These are phyloP conservation scores for Clarireedia monteithiana DNA, from an alignment of 2,329 filamentous ascomycete genomes.

Conservation along the genomic window DNA sequence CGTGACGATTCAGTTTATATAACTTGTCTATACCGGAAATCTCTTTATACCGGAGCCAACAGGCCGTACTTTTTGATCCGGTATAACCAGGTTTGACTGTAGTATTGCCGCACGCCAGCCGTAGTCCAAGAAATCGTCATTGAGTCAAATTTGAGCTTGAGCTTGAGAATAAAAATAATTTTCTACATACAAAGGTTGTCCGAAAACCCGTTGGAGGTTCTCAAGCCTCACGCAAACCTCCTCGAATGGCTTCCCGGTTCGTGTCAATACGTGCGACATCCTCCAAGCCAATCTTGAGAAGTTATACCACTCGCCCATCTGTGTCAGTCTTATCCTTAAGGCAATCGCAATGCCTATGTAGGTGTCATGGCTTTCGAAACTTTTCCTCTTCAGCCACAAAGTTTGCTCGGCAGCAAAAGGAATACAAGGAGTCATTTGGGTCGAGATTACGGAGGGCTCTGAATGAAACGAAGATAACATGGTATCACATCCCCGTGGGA, in stretches of 20 bases:
- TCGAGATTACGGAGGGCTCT: slow-evolving; percentile 48
- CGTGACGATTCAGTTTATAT: too few species aligned
- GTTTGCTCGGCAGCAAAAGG: slow-evolving; percentile 16
- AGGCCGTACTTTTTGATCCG: too few species aligned
- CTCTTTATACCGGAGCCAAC: too few species aligned
- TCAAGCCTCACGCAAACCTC: too few species aligned
- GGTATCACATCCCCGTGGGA: slow-evolving; percentile 64
- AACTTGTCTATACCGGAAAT: too few species aligned
- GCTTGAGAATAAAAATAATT: too few species aligned
- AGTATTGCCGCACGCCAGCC: background rate
- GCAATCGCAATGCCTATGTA: slow-evolving; percentile 14
- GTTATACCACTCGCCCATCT: background rate
- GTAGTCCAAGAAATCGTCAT: background rate
- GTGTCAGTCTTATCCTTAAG: slow-evolving; percentile 4
- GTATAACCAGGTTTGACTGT: too few species aligned
- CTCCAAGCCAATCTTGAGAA: background rate
- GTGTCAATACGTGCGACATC: background rate
- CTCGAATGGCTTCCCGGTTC: slow-evolving; percentile 1
- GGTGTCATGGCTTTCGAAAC: slow-evolving; percentile 16
- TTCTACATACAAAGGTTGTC: too few species aligned
- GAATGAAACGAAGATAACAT: slow-evolving; percentile 57
- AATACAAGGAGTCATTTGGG: slow-evolving; percentile 28
- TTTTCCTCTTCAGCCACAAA: slow-evolving; percentile 24
- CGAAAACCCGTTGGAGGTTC: too few species aligned
- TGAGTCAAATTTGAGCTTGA: background rate